Conservation (phyloP, 768 basidiomycete genomes). For the Amanita muscaria region DNA sequence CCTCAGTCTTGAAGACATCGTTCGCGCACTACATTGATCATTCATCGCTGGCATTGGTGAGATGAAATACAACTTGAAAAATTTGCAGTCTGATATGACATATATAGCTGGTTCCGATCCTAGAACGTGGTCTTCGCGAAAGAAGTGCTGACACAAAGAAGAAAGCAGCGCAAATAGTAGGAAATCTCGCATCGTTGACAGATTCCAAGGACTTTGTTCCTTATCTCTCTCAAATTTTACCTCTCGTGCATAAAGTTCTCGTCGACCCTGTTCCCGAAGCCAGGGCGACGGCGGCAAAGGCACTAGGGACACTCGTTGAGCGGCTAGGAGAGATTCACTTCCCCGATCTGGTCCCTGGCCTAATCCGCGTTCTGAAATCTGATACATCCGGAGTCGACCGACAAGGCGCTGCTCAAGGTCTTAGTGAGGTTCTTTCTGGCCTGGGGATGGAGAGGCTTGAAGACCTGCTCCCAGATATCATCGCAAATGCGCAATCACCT, state of each 20-base stretch:
- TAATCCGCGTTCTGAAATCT: slow-evolving; percentile 81
- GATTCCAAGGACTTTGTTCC: slow-evolving; percentile 91
- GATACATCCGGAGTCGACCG: slow-evolving; percentile 94
- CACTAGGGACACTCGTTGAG: slow-evolving; percentile 93
- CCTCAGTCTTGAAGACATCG: slow-evolving; percentile 84
- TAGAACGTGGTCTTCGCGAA: slow-evolving; percentile 88
- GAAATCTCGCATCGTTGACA: slow-evolving; percentile 88
- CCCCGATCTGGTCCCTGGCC: slow-evolving; percentile 88
- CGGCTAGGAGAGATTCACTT: slow-evolving; percentile 91
- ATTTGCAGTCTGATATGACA: too few relatives aligned
- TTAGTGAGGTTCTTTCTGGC: slow-evolving; percentile 90
- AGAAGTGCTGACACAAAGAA: slow-evolving; percentile 91
- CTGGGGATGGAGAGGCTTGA: slow-evolving; percentile 98
- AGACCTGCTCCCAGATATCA: slow-evolving; percentile 87
- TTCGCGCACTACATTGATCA: slow-evolving; percentile 99
- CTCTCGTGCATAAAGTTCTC: slow-evolving; percentile 85
- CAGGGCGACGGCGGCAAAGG: slow-evolving; percentile 93
- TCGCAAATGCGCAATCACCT: slow-evolving; percentile 84
- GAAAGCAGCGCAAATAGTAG: slow-evolving; percentile 94
- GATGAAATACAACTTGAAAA: not conserved
- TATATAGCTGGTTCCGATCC: slow-evolving; percentile 88
- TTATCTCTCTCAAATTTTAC: slow-evolving; percentile 81
- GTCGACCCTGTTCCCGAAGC: slow-evolving; percentile 98
- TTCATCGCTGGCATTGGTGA: slow-evolving; percentile 82
- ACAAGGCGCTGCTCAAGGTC: slow-evolving; percentile 95